Evolutionary conservation across 2,329 filamentous ascomycete genomes (phyloP).

Genomic region (Boeremia lycopersici): DNA sequence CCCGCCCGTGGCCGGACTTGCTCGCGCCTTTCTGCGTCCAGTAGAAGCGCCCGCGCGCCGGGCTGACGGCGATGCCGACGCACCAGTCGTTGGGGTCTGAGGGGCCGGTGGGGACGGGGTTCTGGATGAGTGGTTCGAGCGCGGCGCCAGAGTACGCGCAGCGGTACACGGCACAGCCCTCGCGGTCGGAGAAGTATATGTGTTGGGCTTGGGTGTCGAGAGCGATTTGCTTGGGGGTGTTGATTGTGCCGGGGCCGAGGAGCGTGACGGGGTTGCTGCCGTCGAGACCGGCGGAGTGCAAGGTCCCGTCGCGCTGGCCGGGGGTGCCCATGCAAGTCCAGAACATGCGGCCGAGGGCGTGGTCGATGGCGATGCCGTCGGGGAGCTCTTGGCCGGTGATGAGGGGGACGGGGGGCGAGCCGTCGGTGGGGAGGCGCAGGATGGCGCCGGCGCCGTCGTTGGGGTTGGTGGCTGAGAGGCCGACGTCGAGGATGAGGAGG

Average conservation of each 20-base stretch:
- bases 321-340: conserved; percentile 36
- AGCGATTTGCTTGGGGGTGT: conserved; percentile 55
- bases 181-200: conserved; percentile 53
- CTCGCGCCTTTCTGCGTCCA: conserved; percentile 66
- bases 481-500: conserved; percentile 20
- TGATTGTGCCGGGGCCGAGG: conserved; percentile 47
- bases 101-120: not conserved
- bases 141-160: conserved; percentile 20
- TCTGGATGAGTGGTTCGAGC: conserved; percentile 15
- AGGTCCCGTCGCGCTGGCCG: conserved; percentile 48
- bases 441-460: conserved; percentile 21
- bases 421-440: conserved; percentile 16
- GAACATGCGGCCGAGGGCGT: conserved; percentile 32
- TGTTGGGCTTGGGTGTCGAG: conserved; percentile 28
- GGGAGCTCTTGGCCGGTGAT: conserved; percentile 26
- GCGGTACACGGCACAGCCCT: conserved; percentile 49
- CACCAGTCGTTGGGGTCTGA: conserved; percentile 56
- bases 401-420: conserved; percentile 6
- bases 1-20: conserved; percentile 59
- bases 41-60: conserved; percentile 55
- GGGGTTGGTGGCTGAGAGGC: conserved; percentile 8
- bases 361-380: conserved; percentile 41
- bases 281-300: conserved; percentile 57
- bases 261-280: conserved; percentile 55
- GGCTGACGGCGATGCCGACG: conserved; percentile 61